Base-by-base conservation (phyloP, 345 rosid species). In the Eucalyptus grandis region DNA sequence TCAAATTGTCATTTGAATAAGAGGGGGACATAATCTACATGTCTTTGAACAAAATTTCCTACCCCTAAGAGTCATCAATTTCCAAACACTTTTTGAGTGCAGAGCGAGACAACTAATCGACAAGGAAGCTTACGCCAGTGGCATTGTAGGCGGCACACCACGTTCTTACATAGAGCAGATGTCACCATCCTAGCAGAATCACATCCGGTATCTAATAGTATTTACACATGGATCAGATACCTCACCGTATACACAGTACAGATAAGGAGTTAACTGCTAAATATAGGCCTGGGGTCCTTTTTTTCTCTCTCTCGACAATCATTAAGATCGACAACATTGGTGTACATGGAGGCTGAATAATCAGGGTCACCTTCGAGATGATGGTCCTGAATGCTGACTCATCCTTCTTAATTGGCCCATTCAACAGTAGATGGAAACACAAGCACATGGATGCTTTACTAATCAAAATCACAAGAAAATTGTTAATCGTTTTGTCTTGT, bases 361-460 rank as follows among this genome's bases (percentile, higher is more conserved):
- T 77, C 15, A 77, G 83, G 83, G 83, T 37, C 83, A 21, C 30
- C 47, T 22, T 37, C 87, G 44, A 88, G 37, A 72, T 65, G 87
- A 90, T 77, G 43, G 44, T 77, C 88, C 72, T 46, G 67, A 5
- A 37, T 69, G 77, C 67, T 34, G 49, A 37, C 6, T 26, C 65
- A 65, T 88, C 54, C 30, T 88, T 49, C 54, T 89, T 89, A 88
- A 93, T 91, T 89, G 92, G 88, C 91, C 93, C 91, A 88, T 90
- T 93, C 82, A 89, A 54, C 87, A 86, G 30, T 87, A 88, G 88
- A 58, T 90, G 88, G 92, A 88, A 93, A 91, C 95, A 92, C 58
- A 90, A 89, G 94, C 95, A 91, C 95, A 94, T 93, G 93, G 89
- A 90, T 62, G 49, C 85, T 40, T 77, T 21, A 22, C 47, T 40